These are phyloP conservation scores for Musa acuminata DNA, from an alignment of 176 grass and related monocot species.

Conservation along the genomic window DNA sequence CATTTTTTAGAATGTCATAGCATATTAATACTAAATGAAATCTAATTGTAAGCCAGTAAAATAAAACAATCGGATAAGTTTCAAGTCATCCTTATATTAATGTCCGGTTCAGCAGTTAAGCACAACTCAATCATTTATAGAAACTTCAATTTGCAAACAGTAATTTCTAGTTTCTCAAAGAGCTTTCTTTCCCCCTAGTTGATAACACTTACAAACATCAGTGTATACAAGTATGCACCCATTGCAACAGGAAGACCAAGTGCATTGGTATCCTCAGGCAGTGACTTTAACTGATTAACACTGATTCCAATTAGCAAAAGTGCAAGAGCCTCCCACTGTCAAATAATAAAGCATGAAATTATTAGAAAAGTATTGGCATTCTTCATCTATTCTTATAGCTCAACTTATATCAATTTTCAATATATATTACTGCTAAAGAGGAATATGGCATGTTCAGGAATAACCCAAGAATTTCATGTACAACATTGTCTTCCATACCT, in stretches of 20 bases:
- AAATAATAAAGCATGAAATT: conserved; percentile 20
- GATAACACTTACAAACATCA: conserved; percentile 69
- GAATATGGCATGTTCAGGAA: neutral
- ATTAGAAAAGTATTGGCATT: neutral
- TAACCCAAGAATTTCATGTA: neutral
- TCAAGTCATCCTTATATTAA: too few species aligned
- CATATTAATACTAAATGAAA: too few species aligned
- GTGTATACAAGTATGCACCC: conserved; percentile 84
- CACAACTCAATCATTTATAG: neutral
- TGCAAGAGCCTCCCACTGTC: conserved; percentile 92
- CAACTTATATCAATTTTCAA: neutral
- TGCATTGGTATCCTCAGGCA: conserved; percentile 71
- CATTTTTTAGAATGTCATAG: too few species aligned
- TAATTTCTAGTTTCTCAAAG: neutral
- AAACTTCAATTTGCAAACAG: too few species aligned
- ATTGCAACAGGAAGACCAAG: conserved; percentile 76
- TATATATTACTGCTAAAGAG: neutral
- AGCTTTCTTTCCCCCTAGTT: neutral
- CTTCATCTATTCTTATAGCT: too few species aligned
- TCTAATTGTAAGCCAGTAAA: too few species aligned
- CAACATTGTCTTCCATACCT: neutral
- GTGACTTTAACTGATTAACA: conserved; percentile 82
- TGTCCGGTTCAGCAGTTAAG: neutral
- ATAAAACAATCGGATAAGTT: too few species aligned
- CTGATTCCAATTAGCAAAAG: conserved; percentile 94